Base-by-base conservation (phyloP, 805 yeast species). In the Starmerella apicola region DNA sequence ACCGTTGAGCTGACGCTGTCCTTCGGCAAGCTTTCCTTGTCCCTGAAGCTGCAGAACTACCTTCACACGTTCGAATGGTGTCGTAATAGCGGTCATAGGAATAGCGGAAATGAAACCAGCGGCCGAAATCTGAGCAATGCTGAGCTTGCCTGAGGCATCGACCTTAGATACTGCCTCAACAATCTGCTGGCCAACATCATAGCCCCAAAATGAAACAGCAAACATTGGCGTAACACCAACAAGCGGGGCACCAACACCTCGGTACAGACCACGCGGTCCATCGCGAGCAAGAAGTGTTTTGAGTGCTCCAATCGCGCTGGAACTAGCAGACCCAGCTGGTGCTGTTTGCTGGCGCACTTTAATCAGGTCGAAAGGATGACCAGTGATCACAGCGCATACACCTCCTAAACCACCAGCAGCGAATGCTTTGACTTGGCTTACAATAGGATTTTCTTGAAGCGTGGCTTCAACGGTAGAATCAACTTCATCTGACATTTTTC, bases 161-260 rank as follows among this genome's bases (percentile, higher is more conserved):
- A 58, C 50, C 8, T 56, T 52, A 5, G 68, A 68, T 12, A 54
- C 61, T 3, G 60, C 49, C 1, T 71, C 51, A 3, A 86, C 93
- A 3, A 88, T 43, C 47, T 74, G 74, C 63, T 84, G 85, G 46
- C 97, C 97, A 38, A 83, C 67, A 56, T 85, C 96, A 61, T 91
- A 88, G 55, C 97, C 97, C 97, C 98, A 88, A 65, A 88, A 88
- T 2, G 94, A 81, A 19, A 91, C 91, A 2, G 97, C 97, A 66
- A 91, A 91, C 82, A 88, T 91, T 22, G 98, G 98, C 0, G 97
- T 91, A 18, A 88, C 96, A 19, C 98, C 98, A n/a, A 82, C 57
- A 38, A 88, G 64, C 3, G 98, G 98, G 12, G 97, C 95, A 10
- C 81, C 68, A 24, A 91, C 96, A 43, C 98, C 98, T 55, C 94